Evolutionary conservation across 2,329 filamentous ascomycete species (phyloP), one percentile per base, ranked within the genome.

Genomic region (Neonectria faginata): DNA sequence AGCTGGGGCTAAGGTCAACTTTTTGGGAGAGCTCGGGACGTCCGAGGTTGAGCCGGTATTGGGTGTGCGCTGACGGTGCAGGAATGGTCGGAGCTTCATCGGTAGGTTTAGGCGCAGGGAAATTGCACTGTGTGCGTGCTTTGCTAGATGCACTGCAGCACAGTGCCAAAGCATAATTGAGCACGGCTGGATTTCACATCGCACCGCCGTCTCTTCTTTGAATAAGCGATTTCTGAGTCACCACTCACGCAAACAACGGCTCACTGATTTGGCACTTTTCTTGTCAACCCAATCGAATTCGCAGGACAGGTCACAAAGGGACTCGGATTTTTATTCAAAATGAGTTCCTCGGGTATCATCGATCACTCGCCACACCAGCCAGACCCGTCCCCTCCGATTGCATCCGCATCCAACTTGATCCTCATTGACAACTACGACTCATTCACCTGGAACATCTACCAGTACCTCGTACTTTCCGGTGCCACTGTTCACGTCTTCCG

Each of bases 351-450:
- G 39, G 81, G 84, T 65, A 82, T 89, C 64, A 80, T 88, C 69
- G 95, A 97, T 78, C 90, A 97, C 80, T 97, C 95, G 65, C 94
- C 94, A 74, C 90, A 91, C 77, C 90, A 97, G 79, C 92, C 93
- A 64, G 87, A 91, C 68, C 90, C 91, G 57, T 90, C 90, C 31
- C 84, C 89, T 57, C 89, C 90, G 39, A 84, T 97, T 57, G 79
- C 91, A 25, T 94, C 90, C 55, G 96, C 96, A 27, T 92, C 91
- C 62, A 98, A 98, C 80, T 86, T 99, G 63, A 88, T 99, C 67
- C 86, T 99, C 68, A 97, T 99, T 75, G 96, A 99, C 85, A 99
- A 99, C 81, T 99, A 98, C 80, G 96, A 99, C 80, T 98, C 96
- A 3, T 99, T 99, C 79, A 97, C 95, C 64, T 99, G 94, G 93